Evolutionary conservation across 441 rosid genomes (phyloP).

Genomic region (Hura crepitans): DNA sequence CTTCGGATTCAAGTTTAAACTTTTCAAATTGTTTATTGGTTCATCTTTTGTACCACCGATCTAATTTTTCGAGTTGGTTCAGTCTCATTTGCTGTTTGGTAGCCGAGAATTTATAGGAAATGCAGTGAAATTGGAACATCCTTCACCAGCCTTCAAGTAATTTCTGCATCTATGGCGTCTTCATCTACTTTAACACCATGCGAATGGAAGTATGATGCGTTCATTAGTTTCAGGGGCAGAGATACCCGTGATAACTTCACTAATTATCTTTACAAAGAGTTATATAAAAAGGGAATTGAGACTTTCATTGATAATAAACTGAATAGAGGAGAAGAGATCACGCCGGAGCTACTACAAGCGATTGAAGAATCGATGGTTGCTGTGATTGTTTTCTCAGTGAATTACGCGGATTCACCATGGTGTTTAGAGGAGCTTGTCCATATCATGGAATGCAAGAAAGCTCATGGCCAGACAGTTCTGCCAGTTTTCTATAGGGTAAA

Average conservation of each 20-base stretch:
- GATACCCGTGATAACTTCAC: conserved; percentile 19
- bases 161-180: background rate
- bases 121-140: background rate
- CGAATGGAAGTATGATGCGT: conserved; percentile 16
- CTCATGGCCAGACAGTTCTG: conserved; percentile 19
- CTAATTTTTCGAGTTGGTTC: background rate
- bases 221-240: conserved; percentile 18
- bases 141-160: background rate
- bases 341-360: conserved; percentile 15
- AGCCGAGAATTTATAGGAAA: background rate
- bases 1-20: background rate
- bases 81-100: conserved; percentile 1
- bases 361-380: conserved; percentile 20
- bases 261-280: background rate
- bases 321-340: conserved; percentile 19
- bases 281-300: conserved; percentile 13
- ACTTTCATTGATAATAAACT: conserved; percentile 20
- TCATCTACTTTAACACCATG: background rate
- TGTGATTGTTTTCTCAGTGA: conserved; percentile 18
- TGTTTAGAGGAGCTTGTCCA: conserved; percentile 26
- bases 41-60: background rate
- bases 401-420: conserved; percentile 24
- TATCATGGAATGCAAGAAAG: conserved; percentile 21
- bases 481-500: conserved; percentile 24
- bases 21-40: background rate